Evolutionary conservation across 805 yeast species (phyloP).

Genomic region (Dipodascus albidus): DNA sequence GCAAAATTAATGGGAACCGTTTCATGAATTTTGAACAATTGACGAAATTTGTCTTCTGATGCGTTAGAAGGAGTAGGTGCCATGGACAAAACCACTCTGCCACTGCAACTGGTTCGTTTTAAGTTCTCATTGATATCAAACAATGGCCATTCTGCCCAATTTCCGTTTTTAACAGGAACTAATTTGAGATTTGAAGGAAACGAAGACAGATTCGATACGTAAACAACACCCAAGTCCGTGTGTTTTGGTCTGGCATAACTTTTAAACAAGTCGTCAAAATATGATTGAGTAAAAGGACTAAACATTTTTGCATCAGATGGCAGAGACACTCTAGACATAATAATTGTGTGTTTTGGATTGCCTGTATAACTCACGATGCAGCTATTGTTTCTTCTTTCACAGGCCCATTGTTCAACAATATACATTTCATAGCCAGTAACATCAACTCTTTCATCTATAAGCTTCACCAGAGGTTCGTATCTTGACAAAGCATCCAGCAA

Average conservation of each 20-base stretch:
- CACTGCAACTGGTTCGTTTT: constrained; percentile 69
- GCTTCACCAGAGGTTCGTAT: constrained; percentile 18
- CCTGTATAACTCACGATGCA: constrained; percentile 82
- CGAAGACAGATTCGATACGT: constrained; percentile 73
- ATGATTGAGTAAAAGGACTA: constrained; percentile 42
- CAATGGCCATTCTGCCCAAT: constrained; percentile 36
- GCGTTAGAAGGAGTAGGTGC: constrained; percentile 60
- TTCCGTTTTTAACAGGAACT: constrained; percentile 44
- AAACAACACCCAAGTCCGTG: constrained; percentile 48
- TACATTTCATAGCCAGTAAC: constrained; percentile 78
- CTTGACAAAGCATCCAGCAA: constrained; percentile 15
- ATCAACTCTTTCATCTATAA: constrained; percentile 33
- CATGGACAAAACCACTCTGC: constrained; percentile 66
- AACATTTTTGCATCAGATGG: constrained; percentile 37
- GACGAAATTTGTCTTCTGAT: constrained; percentile 68
- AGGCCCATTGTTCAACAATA: constrained; percentile 91
- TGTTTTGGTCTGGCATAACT: constrained; percentile 60
- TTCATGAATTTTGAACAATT: constrained; percentile 46
- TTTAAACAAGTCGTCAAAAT: constrained; percentile 53
- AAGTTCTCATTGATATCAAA: constrained; percentile 70
- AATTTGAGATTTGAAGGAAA: constrained; percentile 66
- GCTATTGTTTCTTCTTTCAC: constrained; percentile 53
- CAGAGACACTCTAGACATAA: constrained; percentile 48
- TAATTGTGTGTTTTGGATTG: constrained; percentile 49
- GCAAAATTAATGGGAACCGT: constrained; percentile 51